A percentile compares a stretch with the other conserved stretches of the same genome.
Conservation (phyloP, 352 stramenopile species). For the Globisporangium abappressorium region DNA sequence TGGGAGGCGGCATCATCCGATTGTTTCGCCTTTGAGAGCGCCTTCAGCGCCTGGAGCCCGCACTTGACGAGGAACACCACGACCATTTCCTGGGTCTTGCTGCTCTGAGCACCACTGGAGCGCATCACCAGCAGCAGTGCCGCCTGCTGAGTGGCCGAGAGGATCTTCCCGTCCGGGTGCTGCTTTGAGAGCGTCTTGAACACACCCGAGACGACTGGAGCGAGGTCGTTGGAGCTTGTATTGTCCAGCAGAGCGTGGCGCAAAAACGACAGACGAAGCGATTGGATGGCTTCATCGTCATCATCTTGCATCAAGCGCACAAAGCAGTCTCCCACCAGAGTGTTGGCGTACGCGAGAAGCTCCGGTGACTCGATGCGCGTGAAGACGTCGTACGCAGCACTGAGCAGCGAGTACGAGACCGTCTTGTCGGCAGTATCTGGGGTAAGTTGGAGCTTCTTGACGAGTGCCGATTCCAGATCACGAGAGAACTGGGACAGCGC, state of each 20-base stretch:
- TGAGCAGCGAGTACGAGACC: slow-evolving; percentile 11
- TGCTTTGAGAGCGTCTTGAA: slow-evolving; percentile 27
- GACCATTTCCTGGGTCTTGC: slow-evolving; percentile 4
- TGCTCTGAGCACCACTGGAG: slow-evolving; percentile 11
- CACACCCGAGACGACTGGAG: slow-evolving; percentile 9
- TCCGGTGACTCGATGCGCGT: slow-evolving; percentile 18
- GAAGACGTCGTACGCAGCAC: slow-evolving; percentile 15
- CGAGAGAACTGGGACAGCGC: slow-evolving; percentile 2
- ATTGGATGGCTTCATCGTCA: neutral
- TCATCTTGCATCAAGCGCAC: slow-evolving; percentile 7
- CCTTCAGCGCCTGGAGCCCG: slow-evolving; percentile 13
- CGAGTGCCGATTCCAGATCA: slow-evolving; percentile 9
- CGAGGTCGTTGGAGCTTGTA: neutral
- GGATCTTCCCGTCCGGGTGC: slow-evolving; percentile 22
- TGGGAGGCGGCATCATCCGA: neutral
- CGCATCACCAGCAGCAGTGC: slow-evolving; percentile 37
- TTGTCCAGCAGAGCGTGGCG: slow-evolving; percentile 17
- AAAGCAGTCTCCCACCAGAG: slow-evolving; percentile 14
- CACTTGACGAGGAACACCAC: slow-evolving; percentile 20
- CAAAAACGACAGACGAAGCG: slow-evolving; percentile 16
- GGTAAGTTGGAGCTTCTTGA: neutral
- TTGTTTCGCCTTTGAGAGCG: neutral
- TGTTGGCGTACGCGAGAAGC: slow-evolving; percentile 7
- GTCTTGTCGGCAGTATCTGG: neutral
- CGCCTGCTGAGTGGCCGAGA: slow-evolving; percentile 29